phyloP scores from a whole-genome alignment of 1,284 basidiomycete genomes.

The Earliella scabrosa region DNA sequence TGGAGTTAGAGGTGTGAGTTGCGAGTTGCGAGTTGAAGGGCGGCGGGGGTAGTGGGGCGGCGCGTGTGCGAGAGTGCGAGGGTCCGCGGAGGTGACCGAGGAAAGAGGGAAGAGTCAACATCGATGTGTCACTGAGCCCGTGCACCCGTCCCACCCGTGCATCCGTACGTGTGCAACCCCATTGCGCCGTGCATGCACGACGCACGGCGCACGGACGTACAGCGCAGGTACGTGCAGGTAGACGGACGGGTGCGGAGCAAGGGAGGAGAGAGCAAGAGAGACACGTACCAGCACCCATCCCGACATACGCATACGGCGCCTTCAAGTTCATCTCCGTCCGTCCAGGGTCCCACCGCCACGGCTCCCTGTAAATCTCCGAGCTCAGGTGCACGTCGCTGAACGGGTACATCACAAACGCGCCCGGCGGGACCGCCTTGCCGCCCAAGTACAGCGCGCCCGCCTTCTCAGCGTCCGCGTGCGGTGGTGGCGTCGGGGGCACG shows the following conservation, averaged over 20 bases:
- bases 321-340: constrained; percentile 47
- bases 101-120: no score
- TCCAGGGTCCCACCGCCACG: constrained; percentile 73
- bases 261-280: constrained; percentile 10
- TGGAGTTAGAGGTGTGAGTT: neutral
- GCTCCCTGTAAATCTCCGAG: constrained; percentile 68
- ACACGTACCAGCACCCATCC: constrained; percentile 72
- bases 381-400: constrained; percentile 79
- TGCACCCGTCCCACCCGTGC: no score
- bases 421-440: constrained; percentile 66
- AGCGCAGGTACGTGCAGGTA: neutral
- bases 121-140: no score
- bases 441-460: constrained; percentile 48
- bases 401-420: constrained; percentile 75
- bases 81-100: no score
- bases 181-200: neutral
- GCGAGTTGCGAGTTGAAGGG: neutral
- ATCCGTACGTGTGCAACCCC: no score
- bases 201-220: neutral
- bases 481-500: constrained; percentile 44
- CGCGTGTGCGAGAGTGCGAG: no score
- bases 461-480: neutral
- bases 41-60: no score
- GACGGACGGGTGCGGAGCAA: constrained; percentile 13
- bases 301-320: constrained; percentile 63